Base-by-base conservation (phyloP, 192 early-diverging fungal genomes). In the Coemansia sp. region DNA sequence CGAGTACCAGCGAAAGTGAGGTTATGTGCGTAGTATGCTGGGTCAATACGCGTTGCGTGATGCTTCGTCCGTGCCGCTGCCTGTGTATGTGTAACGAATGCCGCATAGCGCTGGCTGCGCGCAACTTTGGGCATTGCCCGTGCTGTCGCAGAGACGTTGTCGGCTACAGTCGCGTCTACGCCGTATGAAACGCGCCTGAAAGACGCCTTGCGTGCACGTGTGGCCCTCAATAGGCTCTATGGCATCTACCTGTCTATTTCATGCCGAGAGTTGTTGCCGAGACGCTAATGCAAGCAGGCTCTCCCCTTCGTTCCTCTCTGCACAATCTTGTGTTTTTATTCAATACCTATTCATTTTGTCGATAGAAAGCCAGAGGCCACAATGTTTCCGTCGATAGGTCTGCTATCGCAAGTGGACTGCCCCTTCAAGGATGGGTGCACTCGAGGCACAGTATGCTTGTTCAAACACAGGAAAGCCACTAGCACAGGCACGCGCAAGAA, bases 61-160 rank as follows among this genome's bases (percentile, higher is more conserved):
- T 82, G 79, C 74, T 82, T 25, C 79, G 74, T 8, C 79, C 79
- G 0, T 82, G 79, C 43, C 69, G 79, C 29, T 82, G 79, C 36
- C 58, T 82, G 60, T 82, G 74, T 42, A 52, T 82, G 45, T 82
- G 79, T 65, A 76, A 82, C 25, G 79, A 82, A 14, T 82, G 79
- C 41, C 73, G 79, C 1, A 29, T 49, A 23, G 71, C 79, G 9
- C 59, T 82, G 53, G 79, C 65, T 0, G 67, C 69, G 14, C 74
- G 79, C 20, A 66, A 53, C 38, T 82, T 82, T 73, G 79, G 73
- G 56, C 79, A 76, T 36, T 82, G 79, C 20, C 79, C 79, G 22
- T 82, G 79, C 45, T 82, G 79, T 48, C 74, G 79, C 23, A 63
- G 74, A 22, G 17, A 54, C 32, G 74, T 82, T 43, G 61, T 41